These are phyloP conservation scores for Linum usitatissimum DNA, from an alignment of 345 rosid genomes.

Conservation along the genomic window DNA sequence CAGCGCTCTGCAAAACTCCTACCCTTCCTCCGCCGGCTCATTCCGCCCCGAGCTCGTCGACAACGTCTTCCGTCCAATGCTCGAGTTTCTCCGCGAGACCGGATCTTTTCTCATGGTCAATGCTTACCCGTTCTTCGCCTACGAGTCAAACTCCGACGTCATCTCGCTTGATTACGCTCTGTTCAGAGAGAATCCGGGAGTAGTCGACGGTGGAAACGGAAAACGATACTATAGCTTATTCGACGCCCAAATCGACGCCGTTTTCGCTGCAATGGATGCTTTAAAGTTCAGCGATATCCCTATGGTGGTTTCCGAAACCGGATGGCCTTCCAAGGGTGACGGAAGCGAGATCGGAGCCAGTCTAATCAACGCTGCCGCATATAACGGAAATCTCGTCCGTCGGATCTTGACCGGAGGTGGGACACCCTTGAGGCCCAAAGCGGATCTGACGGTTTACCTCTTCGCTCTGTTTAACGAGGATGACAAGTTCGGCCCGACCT, in stretches of 20 bases:
- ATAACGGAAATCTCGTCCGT: slow-evolving; percentile 84
- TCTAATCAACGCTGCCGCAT: slow-evolving; percentile 62
- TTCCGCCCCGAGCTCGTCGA: slow-evolving; percentile 70
- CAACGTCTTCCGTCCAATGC: slow-evolving; percentile 63
- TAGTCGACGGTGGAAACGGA: slow-evolving; percentile 77
- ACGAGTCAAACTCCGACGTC: slow-evolving; percentile 83
- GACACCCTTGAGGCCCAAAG: slow-evolving; percentile 67
- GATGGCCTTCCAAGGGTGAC: slow-evolving; percentile 94
- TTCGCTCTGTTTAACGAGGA: slow-evolving; percentile 93
- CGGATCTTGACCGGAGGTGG: slow-evolving; percentile 79
- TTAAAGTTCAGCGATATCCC: slow-evolving; percentile 61
- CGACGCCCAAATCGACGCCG: slow-evolving; percentile 96
- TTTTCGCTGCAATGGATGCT: slow-evolving; percentile 76
- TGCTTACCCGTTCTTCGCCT: slow-evolving; percentile 88
- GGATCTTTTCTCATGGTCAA: slow-evolving; percentile 88
- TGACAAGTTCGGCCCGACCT: slow-evolving; percentile 63
- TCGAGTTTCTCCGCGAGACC: slow-evolving; percentile 76
- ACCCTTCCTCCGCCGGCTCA: slow-evolving; percentile 87
- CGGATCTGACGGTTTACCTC: slow-evolving; percentile 78
- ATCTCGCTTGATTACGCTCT: slow-evolving; percentile 82
- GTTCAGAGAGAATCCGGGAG: slow-evolving; percentile 83
- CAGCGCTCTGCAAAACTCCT: slow-evolving; percentile 66
- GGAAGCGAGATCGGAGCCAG: slow-evolving; percentile 68
- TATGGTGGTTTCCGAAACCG: slow-evolving; percentile 77
- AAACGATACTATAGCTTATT: slow-evolving; percentile 68